Base-by-base conservation (phyloP, 805 yeast species). In the Suhomyces sp. region DNA sequence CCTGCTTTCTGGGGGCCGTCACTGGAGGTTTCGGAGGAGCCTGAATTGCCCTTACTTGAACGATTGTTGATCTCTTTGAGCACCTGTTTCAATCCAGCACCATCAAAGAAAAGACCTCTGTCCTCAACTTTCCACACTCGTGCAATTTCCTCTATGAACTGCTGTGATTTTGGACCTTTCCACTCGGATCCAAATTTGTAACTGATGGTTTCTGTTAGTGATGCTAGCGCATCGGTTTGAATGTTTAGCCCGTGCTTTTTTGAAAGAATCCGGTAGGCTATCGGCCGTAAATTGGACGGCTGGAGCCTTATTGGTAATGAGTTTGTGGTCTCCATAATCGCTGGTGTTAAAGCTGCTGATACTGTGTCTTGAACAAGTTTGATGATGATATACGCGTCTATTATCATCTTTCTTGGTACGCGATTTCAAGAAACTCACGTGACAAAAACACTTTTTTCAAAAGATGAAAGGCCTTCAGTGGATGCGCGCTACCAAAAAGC, bases 211-310 rank as follows among this genome's bases (percentile, higher is more conserved):
- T 78, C 79, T 1, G 96, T 85, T 20, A 93, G 63, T 1, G 74
- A 73, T 28, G 70, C 74, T 11, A 93, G 65, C 0, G 96, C 98
- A 44, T 84, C 81, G 0, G 96, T 81, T 51, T 91, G 88, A 44
- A 93, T 76, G 56, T 88, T 88, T 19, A 93, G 72, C 0, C 97
- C 96, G 55, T 88, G 91, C 54, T 91, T 93, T 60, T 88, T 91
- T 4, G 98, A 86, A 6, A 93, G 60, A 2, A 91, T 76, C 25
- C 98, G 69, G 57, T 90, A 93, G 0, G 97, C 97, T 31, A 91
- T 64, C 1, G 98, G 98, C 28, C 98, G 74, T 28, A 93, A 65
- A 51, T 85, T 85, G 0, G 91, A 77, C 0, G 96, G 87, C 35
- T 80, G 84, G 2, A 91, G 76, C 38, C 74, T 72, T 2, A 87